Percentiles rank a stretch among this genome's conserved stretches.
Conservation (phyloP, 2,329 filamentous ascomycete species). For the Paradendryphiella salina region DNA sequence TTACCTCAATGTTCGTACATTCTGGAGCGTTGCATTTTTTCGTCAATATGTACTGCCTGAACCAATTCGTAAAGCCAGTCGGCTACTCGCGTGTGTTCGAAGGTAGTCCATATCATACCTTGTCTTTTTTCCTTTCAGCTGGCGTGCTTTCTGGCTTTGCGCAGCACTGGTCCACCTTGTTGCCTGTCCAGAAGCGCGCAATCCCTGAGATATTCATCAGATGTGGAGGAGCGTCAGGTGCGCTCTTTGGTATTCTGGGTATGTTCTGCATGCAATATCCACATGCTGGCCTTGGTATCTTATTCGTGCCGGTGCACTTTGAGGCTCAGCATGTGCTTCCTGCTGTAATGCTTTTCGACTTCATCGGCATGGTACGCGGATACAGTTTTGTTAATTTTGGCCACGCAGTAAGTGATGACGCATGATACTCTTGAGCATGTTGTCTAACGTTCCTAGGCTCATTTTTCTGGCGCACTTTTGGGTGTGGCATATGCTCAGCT, state of each 20-base stretch:
- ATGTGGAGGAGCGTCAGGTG: constrained; percentile 42
- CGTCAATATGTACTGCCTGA: constrained; percentile 28
- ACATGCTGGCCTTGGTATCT: constrained; percentile 32
- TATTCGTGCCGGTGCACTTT: constrained; percentile 39
- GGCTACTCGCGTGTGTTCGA: constrained; percentile 38
- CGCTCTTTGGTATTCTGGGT: constrained; percentile 37
- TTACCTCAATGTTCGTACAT: constrained; percentile 37
- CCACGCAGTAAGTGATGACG: constrained; percentile 37
- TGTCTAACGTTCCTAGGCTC: constrained; percentile 34
- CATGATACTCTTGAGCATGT: background rate
- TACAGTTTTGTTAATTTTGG: constrained; percentile 37
- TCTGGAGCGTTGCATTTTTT: constrained; percentile 22
- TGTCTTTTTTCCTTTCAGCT: constrained; percentile 38
- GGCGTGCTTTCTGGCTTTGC: constrained; percentile 38
- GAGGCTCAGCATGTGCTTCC: constrained; percentile 40
- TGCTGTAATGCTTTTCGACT: constrained; percentile 41
- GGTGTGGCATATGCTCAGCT: constrained; percentile 41
- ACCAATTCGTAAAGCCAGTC: constrained; percentile 38
- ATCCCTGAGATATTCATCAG: constrained; percentile 32
- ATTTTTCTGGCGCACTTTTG: constrained; percentile 36
- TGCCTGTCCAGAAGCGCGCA: constrained; percentile 23
- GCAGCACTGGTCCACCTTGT: constrained; percentile 35
- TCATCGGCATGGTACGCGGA: constrained; percentile 37
- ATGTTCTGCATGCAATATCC: constrained; percentile 42
- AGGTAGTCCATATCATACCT: constrained; percentile 34